Base-by-base conservation (phyloP, 2,329 filamentous ascomycete genomes). In the Hymenoscyphus fructigenus region DNA sequence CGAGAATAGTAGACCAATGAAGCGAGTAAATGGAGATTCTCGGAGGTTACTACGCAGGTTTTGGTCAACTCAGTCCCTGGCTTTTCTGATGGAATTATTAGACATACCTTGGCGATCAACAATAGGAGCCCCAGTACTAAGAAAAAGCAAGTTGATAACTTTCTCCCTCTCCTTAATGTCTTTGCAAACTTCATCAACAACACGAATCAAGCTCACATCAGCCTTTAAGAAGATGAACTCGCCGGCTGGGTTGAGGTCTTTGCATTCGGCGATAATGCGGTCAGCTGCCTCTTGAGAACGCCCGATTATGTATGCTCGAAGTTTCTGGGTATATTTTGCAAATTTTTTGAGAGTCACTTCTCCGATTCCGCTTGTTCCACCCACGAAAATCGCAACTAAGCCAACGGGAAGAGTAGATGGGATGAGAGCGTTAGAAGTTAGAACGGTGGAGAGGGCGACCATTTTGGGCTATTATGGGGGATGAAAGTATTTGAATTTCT, bases 1-100 rank as follows among this genome's bases (percentile, higher is more conserved):
- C 86, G 85, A 1, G 82, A 78, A 74, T 88, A 87, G 74, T 84
- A 83, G 9, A 77, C 77, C 12, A 88, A 76, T 5, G 81, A 78
- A 26, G 80, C 78, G 36, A 81, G 77, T 23, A 79, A 75, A 59
- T 84, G 79, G 1, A 90, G 75, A 1, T 82, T 82, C 72, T 90
- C 87, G 0, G 76, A 62, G 0, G 85, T 87, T 67, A 86, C 85
- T 72, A 32, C 3, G 4, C 6, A 34, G 29, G 28, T 23, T 10
- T 17, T 7, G 10, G 28, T 44, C 44, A 36, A 6, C 34, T 9
- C 10, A 10, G n/a, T 59, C n/a, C 28, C 6, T 9, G 5, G 28
- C 9, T 12, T 17, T 20, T 50, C 29, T 15, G 50, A 53, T 17
- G 6, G 38, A 26, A 29, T 26, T 32, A 14, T 12, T 14, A 57